A percentile compares a stretch with the other conserved stretches of the same genome.
Conservation (phyloP, 164 flowering plant genomes). For the Piper betle region DNA sequence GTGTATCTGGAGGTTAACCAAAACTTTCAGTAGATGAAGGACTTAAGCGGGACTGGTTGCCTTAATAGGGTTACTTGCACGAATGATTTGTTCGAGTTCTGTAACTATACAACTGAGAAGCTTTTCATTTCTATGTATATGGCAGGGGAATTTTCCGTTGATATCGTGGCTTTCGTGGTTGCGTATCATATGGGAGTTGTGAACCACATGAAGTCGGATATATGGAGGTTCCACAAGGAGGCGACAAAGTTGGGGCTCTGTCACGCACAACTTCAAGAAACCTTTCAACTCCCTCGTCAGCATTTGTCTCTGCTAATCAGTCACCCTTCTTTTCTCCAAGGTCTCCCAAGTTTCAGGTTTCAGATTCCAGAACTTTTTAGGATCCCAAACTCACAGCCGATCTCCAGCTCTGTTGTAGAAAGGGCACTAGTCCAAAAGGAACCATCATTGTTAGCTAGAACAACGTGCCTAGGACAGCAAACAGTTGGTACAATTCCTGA, state of each 20-base stretch:
- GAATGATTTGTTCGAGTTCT: too few species aligned
- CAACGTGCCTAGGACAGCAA: constrained; percentile 19
- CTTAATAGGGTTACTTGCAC: too few species aligned
- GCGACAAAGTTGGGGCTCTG: constrained; percentile 36
- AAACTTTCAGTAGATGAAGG: too few species aligned
- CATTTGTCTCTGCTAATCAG: constrained; percentile 75
- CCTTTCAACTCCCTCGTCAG: constrained; percentile 81
- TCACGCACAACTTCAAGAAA: constrained; percentile 45
- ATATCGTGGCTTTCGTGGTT: constrained; percentile 19
- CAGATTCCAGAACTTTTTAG: constrained; percentile 32
- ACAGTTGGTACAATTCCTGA: constrained; percentile 10
- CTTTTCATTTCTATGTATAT: constrained; percentile 3
- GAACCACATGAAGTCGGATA: constrained; percentile 18
- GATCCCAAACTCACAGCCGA: constrained; percentile 17
- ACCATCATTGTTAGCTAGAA: constrained; percentile 16
- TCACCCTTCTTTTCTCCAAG: constrained; percentile 92
- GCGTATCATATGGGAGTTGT: constrained; percentile 7
- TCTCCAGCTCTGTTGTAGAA: constrained; percentile 13
- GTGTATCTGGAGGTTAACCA: too few species aligned
- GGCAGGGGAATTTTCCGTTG: constrained; percentile 16
- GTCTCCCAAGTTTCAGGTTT: constrained; percentile 40
- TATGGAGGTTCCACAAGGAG: constrained; percentile 67
- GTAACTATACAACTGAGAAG: background rate
- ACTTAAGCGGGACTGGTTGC: too few species aligned
- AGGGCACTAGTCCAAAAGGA: constrained; percentile 19